Conservation (phyloP, 2,329 filamentous ascomycete genomes). For the Penicillium expansum region DNA sequence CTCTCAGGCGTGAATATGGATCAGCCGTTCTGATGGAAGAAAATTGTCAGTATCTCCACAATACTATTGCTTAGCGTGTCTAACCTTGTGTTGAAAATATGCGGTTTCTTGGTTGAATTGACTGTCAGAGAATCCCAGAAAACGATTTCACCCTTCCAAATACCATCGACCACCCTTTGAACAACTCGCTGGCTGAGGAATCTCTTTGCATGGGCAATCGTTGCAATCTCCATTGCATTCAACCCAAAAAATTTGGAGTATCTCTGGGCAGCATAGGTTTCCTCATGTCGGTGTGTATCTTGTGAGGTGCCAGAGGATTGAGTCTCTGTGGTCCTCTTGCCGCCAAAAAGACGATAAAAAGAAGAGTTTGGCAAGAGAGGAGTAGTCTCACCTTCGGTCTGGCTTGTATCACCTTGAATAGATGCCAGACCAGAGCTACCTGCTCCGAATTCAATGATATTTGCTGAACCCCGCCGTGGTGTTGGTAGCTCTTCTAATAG, state of each 20-base stretch:
- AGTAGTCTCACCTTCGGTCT: slow-evolving; percentile 25
- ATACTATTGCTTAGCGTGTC: slow-evolving; percentile 2
- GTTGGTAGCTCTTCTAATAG: slow-evolving; percentile 52
- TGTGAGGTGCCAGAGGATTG: slow-evolving; percentile 51
- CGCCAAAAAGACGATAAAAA: slow-evolving; percentile 31
- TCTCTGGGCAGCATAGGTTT: slow-evolving; percentile 57
- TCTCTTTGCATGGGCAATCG: slow-evolving; percentile 76
- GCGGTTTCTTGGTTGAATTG: slow-evolving; percentile 69
- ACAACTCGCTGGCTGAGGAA: slow-evolving; percentile 78
- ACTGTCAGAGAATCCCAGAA: slow-evolving; percentile 81
- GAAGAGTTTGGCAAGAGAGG: slow-evolving; percentile 31
- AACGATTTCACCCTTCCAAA: slow-evolving; percentile 82
- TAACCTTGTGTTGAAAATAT: slow-evolving; percentile 65
- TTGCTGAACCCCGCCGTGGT: slow-evolving; percentile 21
- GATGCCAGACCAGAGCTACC: slow-evolving; percentile 17
- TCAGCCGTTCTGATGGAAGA: slow-evolving; percentile 55
- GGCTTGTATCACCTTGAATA: slow-evolving; percentile 1
- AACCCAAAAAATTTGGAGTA: slow-evolving; percentile 72
- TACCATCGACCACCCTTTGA: slow-evolving; percentile 77
- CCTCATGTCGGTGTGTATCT: slow-evolving; percentile 37
- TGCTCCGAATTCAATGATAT: slow-evolving; percentile 22
- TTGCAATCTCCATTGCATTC: slow-evolving; percentile 84
- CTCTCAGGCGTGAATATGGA: slow-evolving; percentile 71
- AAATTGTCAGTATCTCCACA: slow-evolving; percentile 23
- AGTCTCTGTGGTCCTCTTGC: slow-evolving; percentile 32